Evolutionary conservation across 441 rosid genomes (phyloP).

Genomic region (Corymbia citriodora): DNA sequence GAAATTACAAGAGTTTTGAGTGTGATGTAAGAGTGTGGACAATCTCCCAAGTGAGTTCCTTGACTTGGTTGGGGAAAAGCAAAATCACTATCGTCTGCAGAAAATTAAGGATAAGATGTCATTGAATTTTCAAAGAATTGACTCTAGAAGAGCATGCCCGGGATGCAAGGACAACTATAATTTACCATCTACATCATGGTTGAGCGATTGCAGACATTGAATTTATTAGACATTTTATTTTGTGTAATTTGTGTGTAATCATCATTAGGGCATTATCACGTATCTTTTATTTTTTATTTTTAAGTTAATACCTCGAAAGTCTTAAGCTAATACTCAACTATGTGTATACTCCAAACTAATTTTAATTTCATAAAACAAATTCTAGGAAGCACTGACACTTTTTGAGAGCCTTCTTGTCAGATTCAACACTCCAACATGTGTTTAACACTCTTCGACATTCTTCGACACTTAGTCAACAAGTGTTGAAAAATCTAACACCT

Average conservation of each 20-base stretch:
- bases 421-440: too few relatives aligned
- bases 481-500: too few relatives aligned
- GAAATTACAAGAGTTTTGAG: neutral
- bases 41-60: neutral
- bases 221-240: neutral
- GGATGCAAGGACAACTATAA: neutral
- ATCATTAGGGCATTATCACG: neutral
- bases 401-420: too few relatives aligned
- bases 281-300: neutral
- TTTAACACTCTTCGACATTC: too few relatives aligned
- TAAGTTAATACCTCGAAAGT: neutral
- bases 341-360: neutral
- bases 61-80: neutral
- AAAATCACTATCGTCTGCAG: neutral
- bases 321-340: rapidly evolving
- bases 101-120: neutral
- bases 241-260: neutral
- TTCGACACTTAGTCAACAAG: too few relatives aligned
- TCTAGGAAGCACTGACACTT: too few relatives aligned
- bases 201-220: neutral
- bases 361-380: neutral
- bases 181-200: too few relatives aligned
- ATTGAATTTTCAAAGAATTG: neutral
- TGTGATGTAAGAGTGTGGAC: neutral
- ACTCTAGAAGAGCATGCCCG: neutral